Base-by-base conservation (phyloP, 2,329 filamentous ascomycete species). In the Knoxdaviesia proteae region DNA sequence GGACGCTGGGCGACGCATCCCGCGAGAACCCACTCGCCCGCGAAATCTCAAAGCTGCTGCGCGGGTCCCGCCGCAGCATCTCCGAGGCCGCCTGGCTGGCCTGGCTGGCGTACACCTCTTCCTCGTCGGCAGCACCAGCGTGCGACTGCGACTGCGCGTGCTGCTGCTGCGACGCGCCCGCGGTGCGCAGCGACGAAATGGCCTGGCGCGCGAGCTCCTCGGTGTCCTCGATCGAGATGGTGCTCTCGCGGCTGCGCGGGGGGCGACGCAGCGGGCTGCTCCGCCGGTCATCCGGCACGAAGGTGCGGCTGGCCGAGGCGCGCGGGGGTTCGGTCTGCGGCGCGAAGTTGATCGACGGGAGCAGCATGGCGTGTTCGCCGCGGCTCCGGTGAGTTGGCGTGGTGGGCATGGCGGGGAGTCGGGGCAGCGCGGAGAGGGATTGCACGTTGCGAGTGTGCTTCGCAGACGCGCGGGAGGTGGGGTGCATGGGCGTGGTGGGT, bases 401-500 rank as follows among this genome's bases (percentile, higher is more conserved):
- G n/a, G 72, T 72, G 11, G 44, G 40, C 7, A 11, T 54, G 5
- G 69, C 69, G 7, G 84, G 84, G 3, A 84, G 93, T 5, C 75
- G 76, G 6, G 84, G 84, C 5, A 94, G 64, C 1, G 86, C 90
- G 1, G 86, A 92, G 56, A 93, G 65, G 38, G 84, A 90, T 55
- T 92, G 84, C 32, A 77, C 74, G 45, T 79, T 82, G 49, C 84
- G 75, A 11, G 69, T 73, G 55, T 93, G 84, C 44, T 73, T 74
- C 43, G 69, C 62, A 5, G 31, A 34, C 4, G 32, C 38, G 33
- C 42, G 36, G 5, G 39, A 38, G 34, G 35, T 39, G 45, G 56
- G 67, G 56, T 59, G 59, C 33, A 57, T 6, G 7, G 43, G 56
- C 5, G 62, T 54, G 30, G 66, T 61, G 0, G 82, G 81, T 0